A percentile compares a stretch with the other conserved stretches of the same genome.
Conservation (phyloP, 2,329 filamentous ascomycete species). For the Beauveria sp. region DNA sequence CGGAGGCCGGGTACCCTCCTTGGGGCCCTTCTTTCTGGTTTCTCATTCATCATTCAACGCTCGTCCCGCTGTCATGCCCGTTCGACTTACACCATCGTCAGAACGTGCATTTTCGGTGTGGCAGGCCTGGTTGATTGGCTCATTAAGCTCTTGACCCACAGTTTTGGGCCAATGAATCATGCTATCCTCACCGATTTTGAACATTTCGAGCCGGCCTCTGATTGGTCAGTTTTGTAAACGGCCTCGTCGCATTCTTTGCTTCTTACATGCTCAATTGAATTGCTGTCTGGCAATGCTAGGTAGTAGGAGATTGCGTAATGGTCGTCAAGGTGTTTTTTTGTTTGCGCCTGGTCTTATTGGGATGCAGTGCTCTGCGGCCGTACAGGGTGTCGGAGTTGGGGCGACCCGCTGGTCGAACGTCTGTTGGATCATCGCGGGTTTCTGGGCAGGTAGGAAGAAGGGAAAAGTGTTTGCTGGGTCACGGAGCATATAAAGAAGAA, state of each 20-base stretch:
- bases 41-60: slow-evolving; percentile 7
- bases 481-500: neutral
- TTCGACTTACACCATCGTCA: slow-evolving; percentile 32
- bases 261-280: neutral
- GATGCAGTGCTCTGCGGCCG: too few species aligned
- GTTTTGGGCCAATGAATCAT: slow-evolving; percentile 12
- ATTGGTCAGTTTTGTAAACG: neutral
- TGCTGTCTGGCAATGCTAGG: neutral
- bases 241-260: neutral
- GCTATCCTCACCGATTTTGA: slow-evolving; percentile 13
- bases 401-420: too few species aligned
- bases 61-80: slow-evolving; percentile 8
- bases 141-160: neutral
- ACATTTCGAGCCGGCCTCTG: slow-evolving; percentile 11
- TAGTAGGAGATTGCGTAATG: too few species aligned
- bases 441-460: too few species aligned
- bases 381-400: too few species aligned
- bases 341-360: too few species aligned
- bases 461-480: too few species aligned
- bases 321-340: too few species aligned
- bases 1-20: slow-evolving; percentile 8
- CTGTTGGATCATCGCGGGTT: too few species aligned
- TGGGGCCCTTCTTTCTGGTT: slow-evolving; percentile 9
- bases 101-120: slow-evolving; percentile 24
- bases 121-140: slow-evolving; percentile 18